Evolutionary conservation across 2,329 filamentous ascomycete species (phyloP), one percentile per base, ranked within the genome.

Genomic region (Lasiodiplodia theobromae): DNA sequence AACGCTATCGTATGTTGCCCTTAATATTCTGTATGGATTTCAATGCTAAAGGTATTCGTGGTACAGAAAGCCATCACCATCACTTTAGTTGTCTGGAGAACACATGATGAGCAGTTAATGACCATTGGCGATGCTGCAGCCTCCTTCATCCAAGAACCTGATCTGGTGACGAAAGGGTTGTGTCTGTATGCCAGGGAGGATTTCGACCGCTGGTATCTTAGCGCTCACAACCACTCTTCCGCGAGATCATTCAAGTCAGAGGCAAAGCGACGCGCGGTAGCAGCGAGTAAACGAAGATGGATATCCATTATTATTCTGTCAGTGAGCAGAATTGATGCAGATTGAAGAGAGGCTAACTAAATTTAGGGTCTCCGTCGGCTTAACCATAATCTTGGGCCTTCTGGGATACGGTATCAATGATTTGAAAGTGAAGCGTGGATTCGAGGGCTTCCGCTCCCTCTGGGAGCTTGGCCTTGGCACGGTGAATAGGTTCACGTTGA

Each of bases 101-200:
- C 4, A 25, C 18, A 2, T 34, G 63, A 49, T 23, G n/a, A 40
- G 40, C 73, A 73, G 3, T 65, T 76, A 0, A 70, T 73, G 21
- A 73, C 71, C 0, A 71, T 76, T 54, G 74, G 73, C 2, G 74
- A 76, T 62, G 73, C 73, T 1, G 65, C 73, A 0, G 68, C 69
- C 6, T 72, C 72, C 0, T 76, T 75, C 18, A 51, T 75, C 14
- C 11, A 53, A 10, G 49, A 51, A 2, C 18, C 44, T 18, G 71
- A 72, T 67, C 11, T 21, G 5, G 31, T 6, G 1, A 54, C 34
- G 7, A 40, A 54, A 21, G 34, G 21, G 10, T 2, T 65, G 31
- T 65, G 62, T 11, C 23, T 65, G 23, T 4, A n/a, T 49, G 12
- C 56, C 0, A 23, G 25, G 16, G 10, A 16, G 21, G 58, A 54